Evolutionary conservation across 2,329 filamentous ascomycete genomes (phyloP), one percentile per base, ranked within the genome.

Genomic region (Bipolaris bicolor): DNA sequence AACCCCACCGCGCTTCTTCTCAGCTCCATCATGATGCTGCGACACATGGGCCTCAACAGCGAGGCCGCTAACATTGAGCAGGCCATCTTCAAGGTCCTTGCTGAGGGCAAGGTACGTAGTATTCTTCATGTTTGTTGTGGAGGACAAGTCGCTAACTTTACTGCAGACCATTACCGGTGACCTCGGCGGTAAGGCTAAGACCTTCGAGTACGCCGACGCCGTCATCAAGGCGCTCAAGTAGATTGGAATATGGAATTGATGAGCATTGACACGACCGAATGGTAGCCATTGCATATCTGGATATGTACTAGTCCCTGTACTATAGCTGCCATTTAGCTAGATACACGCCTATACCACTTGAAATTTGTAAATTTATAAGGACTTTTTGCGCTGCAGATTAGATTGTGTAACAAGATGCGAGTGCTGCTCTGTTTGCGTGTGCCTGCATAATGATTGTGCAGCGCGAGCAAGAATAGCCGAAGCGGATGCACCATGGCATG

Each of bases 21-120:
- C 75, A 91, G 87, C 80, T 96, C 91, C 79, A 95, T 98, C 83
- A 98, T 99, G 95, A 98, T 99, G 95, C 83, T 99, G 85, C 89
- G 95, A 80, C 95, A 99, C 83, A 98, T 99, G 94, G 88, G 90
- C 74, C 85, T 99, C 65, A 88, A 82, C 79, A 85, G 91, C 64
- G 88, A 98, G 78, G 95, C 95, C 68, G 79, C 84, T 78, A 88
- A 88, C 79, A 98, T 99, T 76, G 91, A 98, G 85, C 90, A 87
- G 80, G 95, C 95, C 67, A 96, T 94, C 76, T 98, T 99, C 80
- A 91, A 90, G 78, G 96, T 93, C 61, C 86, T 99, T 67, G 90
- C 92, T 60, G 93, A 99, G 85, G 95, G 95, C 83, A 97, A 97
- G 89, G 84, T 86, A 76, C 70, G 80, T 72, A 52, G 3, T 36